A percentile compares a stretch with the other conserved stretches of the same genome.
Conservation (phyloP, 73 alveolate species). For the Effrenium voratum region DNA sequence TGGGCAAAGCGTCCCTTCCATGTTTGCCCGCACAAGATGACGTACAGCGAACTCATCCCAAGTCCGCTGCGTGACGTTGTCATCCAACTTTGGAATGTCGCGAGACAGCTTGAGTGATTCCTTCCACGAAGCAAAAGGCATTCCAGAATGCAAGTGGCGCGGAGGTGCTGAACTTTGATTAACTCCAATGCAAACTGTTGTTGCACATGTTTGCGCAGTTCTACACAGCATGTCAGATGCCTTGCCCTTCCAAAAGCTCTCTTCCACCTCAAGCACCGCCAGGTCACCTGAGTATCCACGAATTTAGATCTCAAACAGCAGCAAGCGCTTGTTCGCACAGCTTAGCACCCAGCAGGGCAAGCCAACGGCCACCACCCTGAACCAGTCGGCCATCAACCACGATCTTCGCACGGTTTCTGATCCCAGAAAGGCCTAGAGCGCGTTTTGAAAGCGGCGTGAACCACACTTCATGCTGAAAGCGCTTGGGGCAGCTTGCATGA, state of each 20-base stretch:
- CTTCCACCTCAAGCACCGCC: conserved; percentile 87
- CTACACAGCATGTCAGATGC: background rate
- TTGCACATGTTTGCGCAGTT: no score
- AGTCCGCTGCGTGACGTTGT: conserved; percentile 54
- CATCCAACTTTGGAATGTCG: conserved; percentile 82
- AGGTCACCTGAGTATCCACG: conserved; percentile 84
- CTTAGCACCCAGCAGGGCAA: conserved; percentile 21
- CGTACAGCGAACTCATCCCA: no score
- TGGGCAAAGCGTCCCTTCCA: no score
- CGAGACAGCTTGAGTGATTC: conserved; percentile 36
- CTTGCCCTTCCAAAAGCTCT: conserved; percentile 87
- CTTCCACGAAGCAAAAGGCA: no score
- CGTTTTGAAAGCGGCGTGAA: no score
- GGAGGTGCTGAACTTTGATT: no score
- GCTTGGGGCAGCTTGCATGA: no score
- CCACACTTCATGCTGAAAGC: no score
- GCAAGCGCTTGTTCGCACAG: background rate
- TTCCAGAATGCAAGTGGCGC: no score
- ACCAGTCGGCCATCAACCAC: background rate
- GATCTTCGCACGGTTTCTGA: no score
- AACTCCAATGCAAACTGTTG: background rate
- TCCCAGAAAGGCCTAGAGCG: no score
- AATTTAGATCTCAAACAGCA: background rate
- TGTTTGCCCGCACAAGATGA: no score
- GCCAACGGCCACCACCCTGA: conserved; percentile 75